Percentiles rank a stretch among this genome's conserved stretches.
phyloP scores from a whole-genome alignment of 768 basidiomycete genomes.

The Gymnopilus junonius region DNA sequence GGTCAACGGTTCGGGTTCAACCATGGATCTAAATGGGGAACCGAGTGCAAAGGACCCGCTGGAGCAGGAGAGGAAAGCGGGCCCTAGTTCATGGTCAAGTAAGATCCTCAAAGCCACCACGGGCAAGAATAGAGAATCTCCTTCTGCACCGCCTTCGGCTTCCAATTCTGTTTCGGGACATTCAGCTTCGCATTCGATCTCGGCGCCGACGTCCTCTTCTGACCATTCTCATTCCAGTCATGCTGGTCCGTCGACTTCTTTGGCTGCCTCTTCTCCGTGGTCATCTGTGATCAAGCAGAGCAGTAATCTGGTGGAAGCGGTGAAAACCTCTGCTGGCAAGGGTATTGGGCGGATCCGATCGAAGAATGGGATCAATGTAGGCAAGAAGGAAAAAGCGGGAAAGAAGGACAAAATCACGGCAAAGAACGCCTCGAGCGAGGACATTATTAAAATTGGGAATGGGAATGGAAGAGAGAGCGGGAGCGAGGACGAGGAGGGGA shows the following conservation, averaged over 20 bases:
- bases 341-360: neutral
- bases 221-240: neutral
- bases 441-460: neutral
- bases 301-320: conserved; percentile 7
- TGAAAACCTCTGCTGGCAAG: neutral
- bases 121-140: neutral
- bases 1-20: conserved; percentile 15
- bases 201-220: neutral
- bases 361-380: neutral
- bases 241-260: neutral
- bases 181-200: neutral
- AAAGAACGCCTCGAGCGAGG: neutral
- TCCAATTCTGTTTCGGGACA: neutral
- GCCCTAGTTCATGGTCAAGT: neutral
- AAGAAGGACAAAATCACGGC: neutral
- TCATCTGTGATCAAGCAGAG: conserved; percentile 2
- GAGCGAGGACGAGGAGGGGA: neutral
- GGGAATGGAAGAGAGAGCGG: neutral
- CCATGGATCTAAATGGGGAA: neutral
- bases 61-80: conserved; percentile 2
- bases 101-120: neutral
- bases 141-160: neutral
- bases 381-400: neutral
- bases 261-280: neutral
- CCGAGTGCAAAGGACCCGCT: neutral